Conservation (phyloP, 306 rosid species). For the Cucurbita pepo region DNA sequence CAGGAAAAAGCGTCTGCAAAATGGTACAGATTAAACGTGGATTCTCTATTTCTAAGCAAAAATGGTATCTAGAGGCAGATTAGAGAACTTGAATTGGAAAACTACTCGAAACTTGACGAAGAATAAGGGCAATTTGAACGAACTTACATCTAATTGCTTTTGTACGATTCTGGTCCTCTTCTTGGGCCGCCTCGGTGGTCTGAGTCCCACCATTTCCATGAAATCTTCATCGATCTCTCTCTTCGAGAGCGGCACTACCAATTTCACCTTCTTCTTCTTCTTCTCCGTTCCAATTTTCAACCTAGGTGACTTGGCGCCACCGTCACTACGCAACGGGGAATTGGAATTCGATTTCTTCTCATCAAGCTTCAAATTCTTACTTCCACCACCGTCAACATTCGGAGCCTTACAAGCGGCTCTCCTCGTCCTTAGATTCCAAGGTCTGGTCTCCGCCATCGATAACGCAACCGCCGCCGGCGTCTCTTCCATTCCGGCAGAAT, state of each 20-base stretch:
- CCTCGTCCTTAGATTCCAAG: constrained; percentile 76
- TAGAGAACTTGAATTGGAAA: not conserved
- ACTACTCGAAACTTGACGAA: not conserved
- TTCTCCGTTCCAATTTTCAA: constrained; percentile 29
- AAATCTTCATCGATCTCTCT: constrained; percentile 73
- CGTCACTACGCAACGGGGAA: constrained; percentile 32
- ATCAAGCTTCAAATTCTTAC: constrained; percentile 38
- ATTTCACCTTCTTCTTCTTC: constrained; percentile 23
- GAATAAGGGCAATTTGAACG: not conserved
- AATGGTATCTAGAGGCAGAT: not conserved
- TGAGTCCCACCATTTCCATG: constrained; percentile 34
- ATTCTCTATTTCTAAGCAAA: not conserved
- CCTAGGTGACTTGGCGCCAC: constrained; percentile 31
- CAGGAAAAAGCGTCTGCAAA: constrained; percentile 50
- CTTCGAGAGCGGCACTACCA: constrained; percentile 28
- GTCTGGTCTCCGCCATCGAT: constrained; percentile 18
- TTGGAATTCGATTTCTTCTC: constrained; percentile 26
- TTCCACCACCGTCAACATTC: constrained; percentile 12
- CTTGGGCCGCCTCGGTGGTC: constrained; percentile 53
- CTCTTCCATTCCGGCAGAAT: constrained; percentile 2
- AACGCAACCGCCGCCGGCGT: constrained; percentile 1
- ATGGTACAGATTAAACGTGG: not conserved
- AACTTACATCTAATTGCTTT: constrained; percentile 53
- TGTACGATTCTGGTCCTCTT: constrained; percentile 47
- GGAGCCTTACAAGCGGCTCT: constrained; percentile 44